A percentile compares a stretch with the other conserved stretches of the same genome.
Conservation (phyloP, 768 basidiomycete species). For the Lyophyllum semitale region DNA sequence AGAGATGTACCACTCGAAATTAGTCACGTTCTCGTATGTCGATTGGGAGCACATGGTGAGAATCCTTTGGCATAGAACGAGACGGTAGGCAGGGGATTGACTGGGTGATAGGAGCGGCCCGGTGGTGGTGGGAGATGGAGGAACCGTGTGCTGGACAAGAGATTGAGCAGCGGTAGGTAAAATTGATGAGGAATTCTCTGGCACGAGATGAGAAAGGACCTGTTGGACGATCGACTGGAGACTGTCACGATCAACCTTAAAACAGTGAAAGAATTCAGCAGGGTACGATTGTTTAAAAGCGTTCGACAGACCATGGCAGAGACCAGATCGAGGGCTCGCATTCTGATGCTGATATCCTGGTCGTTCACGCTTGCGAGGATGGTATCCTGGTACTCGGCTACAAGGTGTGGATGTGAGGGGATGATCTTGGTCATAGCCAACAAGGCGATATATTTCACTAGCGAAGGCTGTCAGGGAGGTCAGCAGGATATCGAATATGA, state of each 20-base stretch:
- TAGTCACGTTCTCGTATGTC: constrained; percentile 83
- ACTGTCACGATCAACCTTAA: constrained; percentile 83
- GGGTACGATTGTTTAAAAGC: not conserved
- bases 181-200: constrained; percentile 48
- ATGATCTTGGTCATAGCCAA: constrained; percentile 96
- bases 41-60: constrained; percentile 84
- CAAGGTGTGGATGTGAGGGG: constrained; percentile 84
- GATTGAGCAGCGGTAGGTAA: constrained; percentile 66
- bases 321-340: constrained; percentile 92
- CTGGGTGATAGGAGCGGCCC: constrained; percentile 50
- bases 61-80: constrained; percentile 78
- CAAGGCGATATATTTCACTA: constrained; percentile 97
- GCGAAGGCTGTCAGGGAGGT: constrained; percentile 10
- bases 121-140: constrained; percentile 32
- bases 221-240: constrained; percentile 90
- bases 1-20: constrained; percentile 98
- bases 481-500: not conserved
- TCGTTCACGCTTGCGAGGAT: constrained; percentile 90
- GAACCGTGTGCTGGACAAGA: constrained; percentile 40
- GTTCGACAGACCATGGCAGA: constrained; percentile 77
- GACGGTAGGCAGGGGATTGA: constrained; percentile 83
- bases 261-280: not conserved
- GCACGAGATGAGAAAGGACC: constrained; percentile 82
- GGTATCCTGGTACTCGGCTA: constrained; percentile 89
- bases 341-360: constrained; percentile 92